phyloP scores from a whole-genome alignment of 1,139 yeast species.

The Blastobotrys aristatus region DNA sequence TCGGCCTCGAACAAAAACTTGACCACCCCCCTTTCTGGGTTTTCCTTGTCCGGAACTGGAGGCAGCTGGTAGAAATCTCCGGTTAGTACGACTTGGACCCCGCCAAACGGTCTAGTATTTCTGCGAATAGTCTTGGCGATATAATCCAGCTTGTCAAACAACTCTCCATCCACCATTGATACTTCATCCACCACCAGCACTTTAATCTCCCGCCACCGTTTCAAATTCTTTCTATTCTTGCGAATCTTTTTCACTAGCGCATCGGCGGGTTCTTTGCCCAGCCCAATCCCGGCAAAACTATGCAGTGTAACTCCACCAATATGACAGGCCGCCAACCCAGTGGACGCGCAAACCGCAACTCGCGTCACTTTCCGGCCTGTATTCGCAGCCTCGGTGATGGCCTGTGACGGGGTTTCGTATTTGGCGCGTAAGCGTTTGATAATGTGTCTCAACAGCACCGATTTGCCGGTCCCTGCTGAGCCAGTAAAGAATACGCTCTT shows the following conservation, averaged over 20 bases:
- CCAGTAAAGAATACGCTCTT: constrained; percentile 41
- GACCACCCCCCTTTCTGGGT: constrained; percentile 19
- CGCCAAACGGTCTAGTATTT: constrained; percentile 52
- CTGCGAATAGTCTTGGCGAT: constrained; percentile 49
- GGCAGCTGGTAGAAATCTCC: constrained; percentile 89
- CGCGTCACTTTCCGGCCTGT: constrained; percentile 20
- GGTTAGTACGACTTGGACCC: constrained; percentile 69
- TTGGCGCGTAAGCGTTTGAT: constrained; percentile 54
- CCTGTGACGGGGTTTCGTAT: constrained; percentile 20
- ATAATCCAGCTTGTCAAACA: constrained; percentile 59
- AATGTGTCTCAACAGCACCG: constrained; percentile 49
- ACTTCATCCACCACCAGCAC: constrained; percentile 76
- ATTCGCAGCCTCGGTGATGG: constrained; percentile 14
- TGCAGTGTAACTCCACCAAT: constrained; percentile 85
- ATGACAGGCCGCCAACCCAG: constrained; percentile 88
- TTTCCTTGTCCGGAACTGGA: constrained; percentile 47
- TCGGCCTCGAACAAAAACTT: constrained; percentile 73
- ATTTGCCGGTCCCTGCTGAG: constrained; percentile 32
- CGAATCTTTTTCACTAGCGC: constrained; percentile 44
- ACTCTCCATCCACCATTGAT: constrained; percentile 70
- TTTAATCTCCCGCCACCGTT: constrained; percentile 55
- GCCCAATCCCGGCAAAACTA: constrained; percentile 72
- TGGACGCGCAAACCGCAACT: constrained; percentile 86
- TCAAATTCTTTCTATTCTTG: constrained; percentile 39
- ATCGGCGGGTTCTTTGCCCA: constrained; percentile 53